Evolutionary conservation across 371 early-diverging fungal genomes (phyloP).

Genomic region (Apophysomyces ossiformis): DNA sequence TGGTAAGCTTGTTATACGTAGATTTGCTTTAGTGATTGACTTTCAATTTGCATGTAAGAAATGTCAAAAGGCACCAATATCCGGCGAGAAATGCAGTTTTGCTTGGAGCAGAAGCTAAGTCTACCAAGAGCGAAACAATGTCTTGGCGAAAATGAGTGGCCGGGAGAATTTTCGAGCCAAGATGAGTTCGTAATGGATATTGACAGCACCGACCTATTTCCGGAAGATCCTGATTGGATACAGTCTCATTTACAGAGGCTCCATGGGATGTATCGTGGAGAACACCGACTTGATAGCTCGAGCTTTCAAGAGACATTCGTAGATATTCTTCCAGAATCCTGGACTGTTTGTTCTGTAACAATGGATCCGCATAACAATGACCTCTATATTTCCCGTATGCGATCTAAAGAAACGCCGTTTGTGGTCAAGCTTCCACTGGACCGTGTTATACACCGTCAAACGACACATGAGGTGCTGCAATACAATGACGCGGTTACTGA

Average conservation of each 20-base stretch:
- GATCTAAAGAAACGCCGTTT: slow-evolving; percentile 53
- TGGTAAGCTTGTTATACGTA: slow-evolving; percentile 19
- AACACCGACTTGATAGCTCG: slow-evolving; percentile 30
- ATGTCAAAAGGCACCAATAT: slow-evolving; percentile 55
- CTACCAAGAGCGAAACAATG: slow-evolving; percentile 8
- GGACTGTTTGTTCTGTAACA: slow-evolving; percentile 78
- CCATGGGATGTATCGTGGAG: slow-evolving; percentile 41
- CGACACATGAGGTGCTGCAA: slow-evolving; percentile 36
- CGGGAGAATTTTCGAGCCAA: slow-evolving; percentile 12
- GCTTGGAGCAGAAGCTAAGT: slow-evolving; percentile 45
- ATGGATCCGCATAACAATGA: slow-evolving; percentile 67
- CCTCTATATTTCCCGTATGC: slow-evolving; percentile 69
- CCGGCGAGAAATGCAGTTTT: slow-evolving; percentile 59
- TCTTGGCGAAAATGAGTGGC: slow-evolving; percentile 39
- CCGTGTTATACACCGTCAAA: slow-evolving; percentile 55
- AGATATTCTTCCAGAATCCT: slow-evolving; percentile 60
- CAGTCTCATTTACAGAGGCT: slow-evolving; percentile 36
- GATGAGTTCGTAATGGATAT: slow-evolving; percentile 17
- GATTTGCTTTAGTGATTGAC: not conserved
- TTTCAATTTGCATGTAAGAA: slow-evolving; percentile 19
- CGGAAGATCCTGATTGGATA: slow-evolving; percentile 23
- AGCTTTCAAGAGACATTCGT: slow-evolving; percentile 56
- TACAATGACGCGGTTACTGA: slow-evolving; percentile 49
- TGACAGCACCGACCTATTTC: slow-evolving; percentile 13
- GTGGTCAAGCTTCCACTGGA: slow-evolving; percentile 76